These are phyloP conservation scores for Rhodotorula graminis DNA, from an alignment of 768 basidiomycete genomes.

Conservation along the genomic window DNA sequence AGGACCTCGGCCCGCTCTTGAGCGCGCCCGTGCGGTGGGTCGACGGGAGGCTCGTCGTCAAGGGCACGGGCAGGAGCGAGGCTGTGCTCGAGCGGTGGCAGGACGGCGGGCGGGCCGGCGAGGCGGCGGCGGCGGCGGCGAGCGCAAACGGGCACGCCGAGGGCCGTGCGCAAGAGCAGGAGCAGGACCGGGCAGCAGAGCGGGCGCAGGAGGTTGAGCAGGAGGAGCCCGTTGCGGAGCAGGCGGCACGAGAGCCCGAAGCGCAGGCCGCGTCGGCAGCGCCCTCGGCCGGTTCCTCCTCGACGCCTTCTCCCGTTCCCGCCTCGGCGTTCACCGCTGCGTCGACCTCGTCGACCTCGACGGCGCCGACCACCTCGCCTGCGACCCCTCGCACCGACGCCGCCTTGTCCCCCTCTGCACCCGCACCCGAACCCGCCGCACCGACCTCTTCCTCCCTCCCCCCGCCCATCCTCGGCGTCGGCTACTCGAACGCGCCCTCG, in stretches of 20 bases:
- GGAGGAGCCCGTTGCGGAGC: too few relatives aligned
- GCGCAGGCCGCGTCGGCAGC: too few relatives aligned
- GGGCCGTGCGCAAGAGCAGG: neutral
- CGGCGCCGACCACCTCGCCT: too few relatives aligned
- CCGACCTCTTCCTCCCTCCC: neutral
- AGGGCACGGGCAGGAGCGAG: neutral
- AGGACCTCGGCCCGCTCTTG: neutral
- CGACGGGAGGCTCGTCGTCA: neutral
- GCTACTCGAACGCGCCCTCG: neutral
- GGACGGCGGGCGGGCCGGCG: too few relatives aligned
- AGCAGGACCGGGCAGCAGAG: too few relatives aligned
- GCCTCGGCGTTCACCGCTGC: too few relatives aligned
- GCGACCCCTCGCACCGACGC: neutral
- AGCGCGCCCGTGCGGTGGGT: constrained; percentile 31
- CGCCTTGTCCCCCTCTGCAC: neutral
- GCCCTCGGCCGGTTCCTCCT: too few relatives aligned
- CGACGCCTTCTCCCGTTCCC: too few relatives aligned
- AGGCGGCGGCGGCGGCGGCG: neutral
- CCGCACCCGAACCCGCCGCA: neutral
- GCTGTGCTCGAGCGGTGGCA: neutral
- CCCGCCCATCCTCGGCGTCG: neutral
- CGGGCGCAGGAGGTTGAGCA: too few relatives aligned
- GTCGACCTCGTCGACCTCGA: too few relatives aligned
- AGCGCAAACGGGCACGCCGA: too few relatives aligned
- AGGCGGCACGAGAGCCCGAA: too few relatives aligned